Percentiles rank a stretch among this genome's conserved stretches.
These are phyloP conservation scores for Peronosclerospora sorghi DNA, from an alignment of 352 stramenopile species.

Conservation along the genomic window DNA sequence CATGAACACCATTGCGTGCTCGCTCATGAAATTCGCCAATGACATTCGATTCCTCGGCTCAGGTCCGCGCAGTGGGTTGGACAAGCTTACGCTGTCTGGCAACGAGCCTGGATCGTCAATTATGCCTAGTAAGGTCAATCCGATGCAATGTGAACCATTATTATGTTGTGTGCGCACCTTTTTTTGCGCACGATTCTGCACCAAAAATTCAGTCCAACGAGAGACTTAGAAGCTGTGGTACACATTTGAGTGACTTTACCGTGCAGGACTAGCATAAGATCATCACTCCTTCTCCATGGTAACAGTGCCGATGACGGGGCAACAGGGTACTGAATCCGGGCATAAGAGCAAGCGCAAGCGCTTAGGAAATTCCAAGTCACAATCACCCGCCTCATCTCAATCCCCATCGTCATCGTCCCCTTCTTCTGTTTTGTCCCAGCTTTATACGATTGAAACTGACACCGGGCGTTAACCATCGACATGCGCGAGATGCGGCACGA, in stretches of 20 bases:
- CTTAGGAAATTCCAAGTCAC: constrained; percentile 8
- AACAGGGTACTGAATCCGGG: not conserved
- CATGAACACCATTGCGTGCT: constrained; percentile 65
- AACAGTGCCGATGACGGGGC: constrained; percentile 12
- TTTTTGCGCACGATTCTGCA: too few relatives aligned
- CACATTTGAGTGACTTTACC: too few relatives aligned
- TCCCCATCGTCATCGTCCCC: not conserved
- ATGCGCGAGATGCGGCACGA: too few relatives aligned
- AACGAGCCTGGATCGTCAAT: constrained; percentile 64
- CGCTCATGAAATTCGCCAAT: constrained; percentile 72
- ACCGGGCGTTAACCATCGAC: too few relatives aligned
- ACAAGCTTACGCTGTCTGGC: too few relatives aligned
- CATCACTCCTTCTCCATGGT: too few relatives aligned
- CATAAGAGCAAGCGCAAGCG: constrained; percentile 25
- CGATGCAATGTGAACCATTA: constrained; percentile 93
- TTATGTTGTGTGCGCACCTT: constrained; percentile 93
- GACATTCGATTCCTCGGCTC: constrained; percentile 62
- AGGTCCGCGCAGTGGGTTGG: constrained; percentile 40
- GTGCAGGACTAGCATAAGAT: too few relatives aligned
- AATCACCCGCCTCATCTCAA: not conserved
- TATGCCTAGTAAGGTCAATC: constrained; percentile 71
- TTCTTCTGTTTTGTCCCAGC: constrained; percentile 4
- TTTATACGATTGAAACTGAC: constrained; percentile 24
- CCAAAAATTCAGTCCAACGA: too few relatives aligned
- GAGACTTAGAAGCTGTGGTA: too few relatives aligned